Evolutionary conservation across 768 basidiomycete genomes (phyloP), one percentile per base, ranked within the genome.

Genomic region (Kwoniella mangroviensis): DNA sequence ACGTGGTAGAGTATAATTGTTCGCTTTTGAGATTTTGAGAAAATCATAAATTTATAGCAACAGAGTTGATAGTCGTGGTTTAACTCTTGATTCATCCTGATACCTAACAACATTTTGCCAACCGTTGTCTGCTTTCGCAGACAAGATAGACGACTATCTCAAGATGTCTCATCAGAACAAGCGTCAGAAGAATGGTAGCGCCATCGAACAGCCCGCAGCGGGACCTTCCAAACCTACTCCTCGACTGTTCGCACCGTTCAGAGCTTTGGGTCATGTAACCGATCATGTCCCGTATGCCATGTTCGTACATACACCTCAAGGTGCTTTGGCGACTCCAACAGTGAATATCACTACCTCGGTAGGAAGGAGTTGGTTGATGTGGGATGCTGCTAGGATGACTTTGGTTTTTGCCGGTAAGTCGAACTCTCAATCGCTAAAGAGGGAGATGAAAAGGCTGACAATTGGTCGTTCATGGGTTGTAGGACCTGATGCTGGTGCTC

Each of bases 321-420:
- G 92, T 26, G 89, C 92, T 22, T 88, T 92, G 1, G 90, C 91
- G 21, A 92, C 91, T 2, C 94, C 95, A 0, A 88, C 88, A 57
- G 86, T 95, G 67, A 91, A 93, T 71, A 85, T 98, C 53, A 83
- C 97, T 42, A 95, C 93, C 12, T 94, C 92, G 77, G 84, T 98
- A 9, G 95, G 96, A 6, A 88, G 86, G 68, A 88, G 92, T 73
- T 98, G 95, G 95, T 92, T 94, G 19, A 85, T 97, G 78, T 98
- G 96, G 96, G 94, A 97, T 75, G 95, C 93, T 22, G 92, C 90
- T 28, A 94, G 91, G 84, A 94, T 98, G 92, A 87, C 86, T 41
- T 84, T 98, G 67, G 86, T 98, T 45, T 98, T 99, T 81, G 94
- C 95, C 70, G 93, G 96, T 93, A 83, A 85, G 93, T 88, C 41